Percentiles rank a stretch among this genome's conserved stretches.
These are phyloP conservation scores for Fraxinus latifolia DNA, from an alignment of 305 asterid genomes.

Conservation along the genomic window DNA sequence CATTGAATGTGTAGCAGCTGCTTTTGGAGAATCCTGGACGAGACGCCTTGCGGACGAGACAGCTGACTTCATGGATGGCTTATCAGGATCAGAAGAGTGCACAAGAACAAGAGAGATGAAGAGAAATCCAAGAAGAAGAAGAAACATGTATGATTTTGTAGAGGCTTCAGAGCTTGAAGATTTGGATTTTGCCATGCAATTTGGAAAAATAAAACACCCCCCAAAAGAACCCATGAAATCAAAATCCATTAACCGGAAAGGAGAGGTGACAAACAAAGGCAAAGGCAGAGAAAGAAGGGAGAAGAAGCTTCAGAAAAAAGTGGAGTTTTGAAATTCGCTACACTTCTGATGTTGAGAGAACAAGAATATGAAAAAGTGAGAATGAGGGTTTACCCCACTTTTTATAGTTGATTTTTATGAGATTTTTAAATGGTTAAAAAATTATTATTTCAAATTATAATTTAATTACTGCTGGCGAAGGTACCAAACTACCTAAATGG, in stretches of 20 bases:
- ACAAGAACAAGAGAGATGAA: conserved; percentile 33
- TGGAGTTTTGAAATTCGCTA: conserved; percentile 41
- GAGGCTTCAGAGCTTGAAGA: conserved; percentile 32
- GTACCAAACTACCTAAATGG: neutral
- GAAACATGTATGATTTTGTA: conserved; percentile 26
- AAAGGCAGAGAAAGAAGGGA: neutral
- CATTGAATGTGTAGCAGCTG: conserved; percentile 17
- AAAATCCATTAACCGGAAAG: conserved; percentile 55
- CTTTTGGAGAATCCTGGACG: conserved; percentile 17
- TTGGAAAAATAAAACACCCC: conserved; percentile 43
- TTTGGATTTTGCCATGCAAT: conserved; percentile 63
- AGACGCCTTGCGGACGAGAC: conserved; percentile 24
- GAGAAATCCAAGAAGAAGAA: conserved; percentile 29
- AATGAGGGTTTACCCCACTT: conserved; percentile 29
- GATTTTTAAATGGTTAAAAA: neutral
- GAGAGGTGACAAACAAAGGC: neutral
- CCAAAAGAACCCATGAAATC: conserved; percentile 43
- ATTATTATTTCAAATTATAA: neutral
- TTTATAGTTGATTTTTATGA: conserved; percentile 12
- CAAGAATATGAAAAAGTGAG: conserved; percentile 21
- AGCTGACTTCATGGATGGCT: conserved; percentile 17
- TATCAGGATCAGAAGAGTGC: conserved; percentile 23
- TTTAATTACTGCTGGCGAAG: neutral
- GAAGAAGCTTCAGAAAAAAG: conserved; percentile 26
- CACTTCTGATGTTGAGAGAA: conserved; percentile 23